Evolutionary conservation across 345 rosid species (phyloP).

Genomic region (Arabidopsis thaliana): DNA sequence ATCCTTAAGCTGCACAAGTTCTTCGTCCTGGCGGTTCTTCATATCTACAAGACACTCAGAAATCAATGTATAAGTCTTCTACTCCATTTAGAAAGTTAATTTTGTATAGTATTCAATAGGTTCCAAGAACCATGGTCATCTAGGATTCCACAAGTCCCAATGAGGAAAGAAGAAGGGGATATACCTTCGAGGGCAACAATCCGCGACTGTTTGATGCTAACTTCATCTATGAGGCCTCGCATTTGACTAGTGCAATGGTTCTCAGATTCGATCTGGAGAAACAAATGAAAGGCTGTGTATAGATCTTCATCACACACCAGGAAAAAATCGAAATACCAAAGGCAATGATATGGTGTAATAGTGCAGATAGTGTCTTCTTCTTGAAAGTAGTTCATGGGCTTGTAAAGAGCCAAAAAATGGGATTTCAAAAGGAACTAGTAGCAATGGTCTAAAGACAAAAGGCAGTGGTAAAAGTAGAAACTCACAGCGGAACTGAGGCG

Average conservation of each 20-base stretch:
- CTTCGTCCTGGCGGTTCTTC: slow-evolving; percentile 60
- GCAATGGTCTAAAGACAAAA: no score
- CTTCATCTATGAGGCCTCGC: slow-evolving; percentile 78
- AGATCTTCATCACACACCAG: background rate
- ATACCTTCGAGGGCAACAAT: slow-evolving; percentile 83
- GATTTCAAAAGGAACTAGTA: no score
- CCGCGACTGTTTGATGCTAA: slow-evolving; percentile 71
- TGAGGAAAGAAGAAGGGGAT: slow-evolving; percentile 6
- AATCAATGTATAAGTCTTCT: background rate
- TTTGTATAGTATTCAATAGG: background rate
- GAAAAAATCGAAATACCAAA: no score
- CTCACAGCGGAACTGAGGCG: slow-evolving; percentile 78
- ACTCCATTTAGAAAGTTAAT: background rate
- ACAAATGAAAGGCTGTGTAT: background rate
- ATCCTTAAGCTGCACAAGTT: slow-evolving; percentile 69
- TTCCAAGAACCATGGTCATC: background rate
- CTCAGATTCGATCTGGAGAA: slow-evolving; percentile 75
- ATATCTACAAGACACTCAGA: slow-evolving; percentile 54
- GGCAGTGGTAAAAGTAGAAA: background rate
- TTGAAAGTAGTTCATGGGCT: background rate
- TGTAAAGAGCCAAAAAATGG: no score
- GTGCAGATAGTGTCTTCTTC: background rate
- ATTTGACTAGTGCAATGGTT: slow-evolving; percentile 77
- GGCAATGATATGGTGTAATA: background rate
- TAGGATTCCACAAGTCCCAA: background rate